Percentiles rank a stretch among this genome's conserved stretches.
These are phyloP conservation scores for Cucumis melo DNA, from an alignment of 306 rosid species.

Conservation along the genomic window DNA sequence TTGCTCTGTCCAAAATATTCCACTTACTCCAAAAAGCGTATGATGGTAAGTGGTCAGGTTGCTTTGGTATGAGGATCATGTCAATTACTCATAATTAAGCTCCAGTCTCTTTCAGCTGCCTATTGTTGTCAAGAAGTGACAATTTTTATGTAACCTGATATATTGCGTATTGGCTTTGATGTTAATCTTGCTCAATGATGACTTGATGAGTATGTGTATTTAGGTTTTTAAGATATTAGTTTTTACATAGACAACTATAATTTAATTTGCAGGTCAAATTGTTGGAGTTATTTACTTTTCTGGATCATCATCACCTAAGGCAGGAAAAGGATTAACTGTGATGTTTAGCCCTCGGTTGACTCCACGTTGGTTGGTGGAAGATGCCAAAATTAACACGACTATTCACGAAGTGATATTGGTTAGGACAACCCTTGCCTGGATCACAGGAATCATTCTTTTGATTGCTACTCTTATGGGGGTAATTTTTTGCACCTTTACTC, in stretches of 20 bases:
- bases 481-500: conserved; percentile 9
- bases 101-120: background rate
- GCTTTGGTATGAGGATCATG: conserved; percentile 6
- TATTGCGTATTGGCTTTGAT: background rate
- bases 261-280: conserved; percentile 64
- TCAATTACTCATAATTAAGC: background rate
- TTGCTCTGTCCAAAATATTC: conserved; percentile 53
- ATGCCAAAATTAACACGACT: conserved; percentile 8
- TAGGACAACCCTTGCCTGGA: conserved; percentile 71
- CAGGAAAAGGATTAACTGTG: conserved; percentile 40
- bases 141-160: background rate
- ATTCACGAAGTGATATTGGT: conserved; percentile 40
- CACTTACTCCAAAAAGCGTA: conserved; percentile 54
- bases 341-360: conserved; percentile 29
- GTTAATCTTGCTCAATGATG: background rate
- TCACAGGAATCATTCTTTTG: conserved; percentile 71
- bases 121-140: background rate
- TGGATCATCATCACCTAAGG: conserved; percentile 23
- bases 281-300: conserved; percentile 67
- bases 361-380: conserved; percentile 60
- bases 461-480: conserved; percentile 85
- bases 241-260: background rate
- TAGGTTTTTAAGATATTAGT: background rate
- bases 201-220: background rate
- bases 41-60: conserved; percentile 30